Evolutionary conservation across 257 asterid species (phyloP).

Genomic region (Capsicum rhomboideum): DNA sequence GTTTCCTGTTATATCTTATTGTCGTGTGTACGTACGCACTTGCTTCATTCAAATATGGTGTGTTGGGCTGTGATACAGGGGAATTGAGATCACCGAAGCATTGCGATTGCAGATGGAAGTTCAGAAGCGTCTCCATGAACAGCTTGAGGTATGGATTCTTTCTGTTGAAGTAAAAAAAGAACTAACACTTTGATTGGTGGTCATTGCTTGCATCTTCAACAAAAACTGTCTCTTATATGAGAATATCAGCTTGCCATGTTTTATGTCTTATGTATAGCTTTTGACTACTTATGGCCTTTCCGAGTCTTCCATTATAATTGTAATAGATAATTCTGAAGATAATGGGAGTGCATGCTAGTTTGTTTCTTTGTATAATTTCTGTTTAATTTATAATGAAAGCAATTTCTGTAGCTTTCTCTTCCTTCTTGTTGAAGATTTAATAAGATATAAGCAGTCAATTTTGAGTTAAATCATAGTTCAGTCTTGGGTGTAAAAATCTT

Average conservation of each 20-base stretch:
- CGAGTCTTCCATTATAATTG: not conserved
- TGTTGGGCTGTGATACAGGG: slow-evolving; percentile 31
- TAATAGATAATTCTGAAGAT: not conserved
- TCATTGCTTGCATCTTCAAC: not conserved
- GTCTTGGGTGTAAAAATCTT: not conserved
- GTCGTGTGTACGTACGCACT: not conserved
- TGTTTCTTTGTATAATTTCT: not conserved
- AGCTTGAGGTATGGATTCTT: slow-evolving; percentile 65
- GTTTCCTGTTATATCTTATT: not conserved
- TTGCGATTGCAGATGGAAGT: slow-evolving; percentile 88
- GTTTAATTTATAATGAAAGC: not conserved
- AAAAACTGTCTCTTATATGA: not conserved
- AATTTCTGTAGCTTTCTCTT: not conserved
- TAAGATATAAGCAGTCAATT: not conserved
- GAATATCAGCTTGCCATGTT: not conserved
- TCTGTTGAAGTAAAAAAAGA: not conserved
- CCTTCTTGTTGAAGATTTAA: not conserved
- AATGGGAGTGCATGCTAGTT: not conserved
- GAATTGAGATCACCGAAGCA: slow-evolving; percentile 90
- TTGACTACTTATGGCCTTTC: not conserved
- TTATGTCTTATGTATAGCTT: not conserved
- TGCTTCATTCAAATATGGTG: not conserved
- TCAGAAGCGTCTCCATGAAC: slow-evolving; percentile 90
- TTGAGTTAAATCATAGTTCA: not conserved
- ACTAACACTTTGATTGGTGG: not conserved